A percentile compares a stretch with the other conserved stretches of the same genome.
Evolutionary conservation across 106 monocot species (phyloP).

Genomic region (Dendrobium huoshanense): DNA sequence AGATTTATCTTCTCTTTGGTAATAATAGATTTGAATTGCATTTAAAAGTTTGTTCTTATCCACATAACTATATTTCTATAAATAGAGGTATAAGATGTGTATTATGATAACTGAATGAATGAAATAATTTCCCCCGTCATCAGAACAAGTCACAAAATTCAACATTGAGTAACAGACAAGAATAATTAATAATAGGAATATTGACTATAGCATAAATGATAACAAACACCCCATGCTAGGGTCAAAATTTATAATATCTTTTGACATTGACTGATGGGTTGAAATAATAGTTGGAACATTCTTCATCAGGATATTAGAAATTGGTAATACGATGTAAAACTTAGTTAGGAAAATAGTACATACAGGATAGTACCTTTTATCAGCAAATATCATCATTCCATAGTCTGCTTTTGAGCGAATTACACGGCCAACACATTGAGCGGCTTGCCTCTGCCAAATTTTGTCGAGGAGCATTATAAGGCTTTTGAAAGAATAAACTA

Average conservation of each 20-base stretch:
- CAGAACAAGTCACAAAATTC: too few species aligned
- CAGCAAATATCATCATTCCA: conserved; percentile 99
- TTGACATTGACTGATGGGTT: not conserved
- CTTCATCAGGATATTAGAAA: not conserved
- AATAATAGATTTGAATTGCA: not conserved
- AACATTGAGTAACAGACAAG: not conserved
- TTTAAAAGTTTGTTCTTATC: not conserved
- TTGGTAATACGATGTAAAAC: not conserved
- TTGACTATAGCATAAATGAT: not conserved
- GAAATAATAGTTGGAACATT: not conserved
- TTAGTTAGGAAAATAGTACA: not conserved
- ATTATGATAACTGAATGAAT: not conserved
- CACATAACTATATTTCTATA: not conserved
- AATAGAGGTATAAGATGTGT: not conserved
- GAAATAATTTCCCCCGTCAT: not conserved
- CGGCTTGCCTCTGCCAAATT: conserved; percentile 81
- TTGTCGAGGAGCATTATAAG: not conserved
- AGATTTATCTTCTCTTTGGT: not conserved
- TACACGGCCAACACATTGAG: conserved; percentile 98
- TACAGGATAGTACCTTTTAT: conserved; percentile 65
- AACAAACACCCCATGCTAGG: not conserved
- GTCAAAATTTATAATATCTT: not conserved
- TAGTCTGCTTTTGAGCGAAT: conserved; percentile 99
- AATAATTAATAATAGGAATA: not conserved
- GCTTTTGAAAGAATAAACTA: not conserved